A percentile compares a stretch with the other conserved stretches of the same genome.
phyloP scores from a whole-genome alignment of 441 rosid genomes.

The Breynia disticha region DNA sequence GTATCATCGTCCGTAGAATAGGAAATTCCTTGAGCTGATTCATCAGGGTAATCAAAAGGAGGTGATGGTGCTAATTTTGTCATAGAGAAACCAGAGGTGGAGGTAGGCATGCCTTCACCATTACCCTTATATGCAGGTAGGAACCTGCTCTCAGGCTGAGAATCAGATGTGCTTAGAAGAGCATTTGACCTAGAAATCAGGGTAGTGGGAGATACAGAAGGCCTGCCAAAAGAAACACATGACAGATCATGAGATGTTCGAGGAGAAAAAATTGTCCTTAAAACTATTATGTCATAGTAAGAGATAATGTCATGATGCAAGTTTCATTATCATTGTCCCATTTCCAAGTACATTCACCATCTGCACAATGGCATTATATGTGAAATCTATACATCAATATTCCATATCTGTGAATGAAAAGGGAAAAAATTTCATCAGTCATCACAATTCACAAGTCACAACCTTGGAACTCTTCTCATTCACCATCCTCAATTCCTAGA shows the following conservation, averaged over 20 bases:
- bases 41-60: conserved; percentile 32
- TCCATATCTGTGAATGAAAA: too few relatives aligned
- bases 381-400: too few relatives aligned
- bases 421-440: too few relatives aligned
- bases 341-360: not conserved
- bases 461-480: too few relatives aligned
- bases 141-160: conserved; percentile 31
- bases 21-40: conserved; percentile 34
- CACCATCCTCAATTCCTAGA: too few relatives aligned
- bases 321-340: not conserved
- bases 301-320: not conserved
- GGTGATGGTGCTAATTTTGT: conserved; percentile 74
- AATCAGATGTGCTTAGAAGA: conserved; percentile 29
- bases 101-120: conserved; percentile 23
- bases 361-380: not conserved
- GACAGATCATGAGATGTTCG: not conserved
- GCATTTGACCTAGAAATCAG: conserved; percentile 31
- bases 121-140: conserved; percentile 19
- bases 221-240: conserved; percentile 32
- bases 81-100: conserved; percentile 28
- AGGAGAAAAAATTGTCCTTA: not conserved
- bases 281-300: not conserved
- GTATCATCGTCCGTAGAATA: conserved; percentile 32
- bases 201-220: conserved; percentile 39
- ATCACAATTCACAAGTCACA: too few relatives aligned